Evolutionary conservation across 352 stramenopile genomes (phyloP), one percentile per base, ranked within the genome.

Genomic region (Phytophthora fragariae): DNA sequence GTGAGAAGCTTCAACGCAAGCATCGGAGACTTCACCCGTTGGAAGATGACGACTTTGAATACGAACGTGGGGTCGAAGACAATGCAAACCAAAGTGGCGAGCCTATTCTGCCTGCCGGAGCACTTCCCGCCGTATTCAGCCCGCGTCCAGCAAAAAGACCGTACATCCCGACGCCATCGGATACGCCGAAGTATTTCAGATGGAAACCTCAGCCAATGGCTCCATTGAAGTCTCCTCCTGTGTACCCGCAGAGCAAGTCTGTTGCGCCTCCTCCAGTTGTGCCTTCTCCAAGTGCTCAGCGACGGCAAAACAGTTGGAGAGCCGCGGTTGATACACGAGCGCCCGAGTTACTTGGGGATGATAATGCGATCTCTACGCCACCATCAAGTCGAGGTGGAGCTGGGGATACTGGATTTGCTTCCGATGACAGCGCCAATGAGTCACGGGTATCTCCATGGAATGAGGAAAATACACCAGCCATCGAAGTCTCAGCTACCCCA

Each of bases 171-270:
- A 76, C 57, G 1, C 83, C 85, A 10, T 78, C 82, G 6, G 80
- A 83, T 31, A 91, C 84, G 0, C 85, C 84, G 0, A 72, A 83
- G 57, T 92, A 92, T 64, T 92, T 91, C 60, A 79, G 83, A 19
- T 92, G 82, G 85, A 90, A 88, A 35, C 77, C 69, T 3, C 71
- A 82, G 10, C 41, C 44, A 17, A 60, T 67, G 54, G 21, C 6
- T 24, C 37, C 63, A 33, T 44, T 58, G 5, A 74, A 77, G 41
- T 24, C 70, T 19, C n/a, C 29, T 24, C 47, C 19, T 39, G 5
- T 50, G 17, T 58, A 54, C 44, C 47, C 52, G 3, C 55, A 68
- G 44, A 37, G 19, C 44, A 78, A 75, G 44, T 52, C 64, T 46
- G 21, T 52, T 37, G 57, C 50, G 15, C 17, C 65, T 60, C 21